Evolutionary conservation across 768 basidiomycete species (phyloP), one percentile per base, ranked within the genome.

Genomic region (Coprinellus micaceus): DNA sequence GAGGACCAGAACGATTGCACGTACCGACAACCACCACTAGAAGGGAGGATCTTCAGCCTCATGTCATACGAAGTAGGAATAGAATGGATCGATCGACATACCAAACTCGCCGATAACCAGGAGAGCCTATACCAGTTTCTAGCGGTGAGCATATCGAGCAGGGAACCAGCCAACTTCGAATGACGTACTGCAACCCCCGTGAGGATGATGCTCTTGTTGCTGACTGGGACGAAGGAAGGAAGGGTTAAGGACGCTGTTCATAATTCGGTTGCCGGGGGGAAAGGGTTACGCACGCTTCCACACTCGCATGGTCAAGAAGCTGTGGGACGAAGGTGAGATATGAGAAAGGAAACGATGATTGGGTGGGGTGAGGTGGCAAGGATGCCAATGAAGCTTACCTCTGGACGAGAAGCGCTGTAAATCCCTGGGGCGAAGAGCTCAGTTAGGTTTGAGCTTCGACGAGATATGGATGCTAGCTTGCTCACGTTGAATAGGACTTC

Each of bases 351-450:
- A 17, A 25, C 26, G 2, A 47, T n/a, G n/a, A n/a, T n/a, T n/a
- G n/a, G n/a, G n/a, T n/a, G n/a, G n/a, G n/a, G n/a, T n/a, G n/a
- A n/a, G n/a, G n/a, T n/a, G n/a, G n/a, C n/a, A n/a, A n/a, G n/a
- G n/a, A n/a, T 15, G 9, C 29, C 1, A 26, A 41, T 13, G 13
- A 30, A 17, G 13, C 53, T 26, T 52, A 76, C 75, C 74, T 73
- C 69, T 82, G 81, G 10, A 82, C 80, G 45, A 79, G 60, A 49
- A 82, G 59, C 26, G 76, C 76, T 2, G 76, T 80, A n/a, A 80
- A 63, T 28, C 73, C 77, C 76, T 77, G 54, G 12, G 54, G 49
- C 40, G 24, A 40, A 26, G 39, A 25, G 25, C 36, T 41, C 52
- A 28, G 54, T 41, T n/a, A 40, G 46, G 17, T 13, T 40, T 53